phyloP scores from a whole-genome alignment of 75 land plant genomes.

The Selaginella tamariscina region DNA sequence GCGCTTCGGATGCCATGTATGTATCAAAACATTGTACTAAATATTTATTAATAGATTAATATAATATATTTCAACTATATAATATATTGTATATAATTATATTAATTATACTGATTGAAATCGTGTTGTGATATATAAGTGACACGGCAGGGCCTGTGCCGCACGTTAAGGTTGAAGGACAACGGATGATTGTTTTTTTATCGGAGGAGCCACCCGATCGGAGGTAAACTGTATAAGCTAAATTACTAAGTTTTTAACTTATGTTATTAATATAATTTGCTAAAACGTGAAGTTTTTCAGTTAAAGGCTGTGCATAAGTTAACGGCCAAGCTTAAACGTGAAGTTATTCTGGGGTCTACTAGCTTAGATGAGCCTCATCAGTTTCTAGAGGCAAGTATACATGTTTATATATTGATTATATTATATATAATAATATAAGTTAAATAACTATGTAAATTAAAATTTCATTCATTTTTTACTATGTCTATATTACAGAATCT shows the following conservation, averaged over 20 bases:
- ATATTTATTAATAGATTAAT: too few species aligned
- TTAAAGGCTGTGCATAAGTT: slow-evolving; percentile 76
- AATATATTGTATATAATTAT: too few species aligned
- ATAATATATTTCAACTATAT: too few species aligned
- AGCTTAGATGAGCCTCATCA: slow-evolving; percentile 87
- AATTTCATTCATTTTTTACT: neutral
- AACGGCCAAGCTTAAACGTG: slow-evolving; percentile 59
- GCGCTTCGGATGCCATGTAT: neutral
- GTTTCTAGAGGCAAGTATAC: slow-evolving; percentile 60
- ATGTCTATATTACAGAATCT: neutral
- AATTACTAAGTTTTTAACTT: slow-evolving; percentile 24
- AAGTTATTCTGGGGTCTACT: slow-evolving; percentile 76
- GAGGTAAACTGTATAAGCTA: too few species aligned
- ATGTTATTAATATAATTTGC: too few species aligned
- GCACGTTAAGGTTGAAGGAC: slow-evolving; percentile 42
- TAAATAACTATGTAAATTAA: neutral
- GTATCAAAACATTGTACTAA: too few species aligned
- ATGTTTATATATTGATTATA: neutral
- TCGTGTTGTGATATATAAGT: neutral
- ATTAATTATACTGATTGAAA: too few species aligned
- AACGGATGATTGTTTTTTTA: slow-evolving; percentile 80
- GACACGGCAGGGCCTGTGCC: neutral
- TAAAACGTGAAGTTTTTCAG: slow-evolving; percentile 25
- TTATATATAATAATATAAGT: neutral
- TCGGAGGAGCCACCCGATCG: slow-evolving; percentile 90